Evolutionary conservation across 768 basidiomycete species (phyloP).

Genomic region (Scleroderma bovista): DNA sequence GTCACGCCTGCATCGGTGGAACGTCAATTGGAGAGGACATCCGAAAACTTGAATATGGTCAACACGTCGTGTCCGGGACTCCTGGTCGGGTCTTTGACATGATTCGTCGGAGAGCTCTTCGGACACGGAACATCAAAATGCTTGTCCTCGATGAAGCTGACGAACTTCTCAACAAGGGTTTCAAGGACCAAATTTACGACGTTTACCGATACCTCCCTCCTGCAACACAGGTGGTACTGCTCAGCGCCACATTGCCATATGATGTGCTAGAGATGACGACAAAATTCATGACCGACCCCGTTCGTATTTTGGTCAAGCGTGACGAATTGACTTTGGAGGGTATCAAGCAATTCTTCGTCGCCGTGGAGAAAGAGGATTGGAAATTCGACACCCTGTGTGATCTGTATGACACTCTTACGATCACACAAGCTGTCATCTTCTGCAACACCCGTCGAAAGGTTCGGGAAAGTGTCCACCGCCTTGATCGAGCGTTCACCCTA

Average conservation of each 20-base stretch:
- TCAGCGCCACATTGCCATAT: constrained; percentile 93
- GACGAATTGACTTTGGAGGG: constrained; percentile 97
- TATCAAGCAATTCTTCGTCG: constrained; percentile 96
- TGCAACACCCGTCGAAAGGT: constrained; percentile 98
- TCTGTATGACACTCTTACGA: constrained; percentile 96
- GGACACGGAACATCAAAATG: constrained; percentile 98
- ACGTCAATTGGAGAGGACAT: constrained; percentile 98
- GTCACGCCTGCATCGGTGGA: constrained; percentile 97
- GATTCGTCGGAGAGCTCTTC: constrained; percentile 90
- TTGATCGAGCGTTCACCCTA: constrained; percentile 6
- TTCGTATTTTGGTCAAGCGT: constrained; percentile 98
- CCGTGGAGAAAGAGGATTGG: constrained; percentile 99
- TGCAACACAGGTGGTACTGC: constrained; percentile 92
- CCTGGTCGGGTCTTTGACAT: constrained; percentile 99
- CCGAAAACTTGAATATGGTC: constrained; percentile 93
- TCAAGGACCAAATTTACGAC: constrained; percentile 99
- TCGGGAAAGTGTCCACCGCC: neutral
- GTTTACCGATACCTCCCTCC: constrained; percentile 97
- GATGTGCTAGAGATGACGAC: constrained; percentile 99
- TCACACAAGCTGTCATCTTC: constrained; percentile 99
- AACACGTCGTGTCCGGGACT: constrained; percentile 95
- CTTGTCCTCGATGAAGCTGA: constrained; percentile 93
- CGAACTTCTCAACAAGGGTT: constrained; percentile 94
- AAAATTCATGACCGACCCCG: constrained; percentile 99
- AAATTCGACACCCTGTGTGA: constrained; percentile 98